Evolutionary conservation across 2,329 filamentous ascomycete species (phyloP), one percentile per base, ranked within the genome.

Genomic region (Chrysosporium queenslandicum): DNA sequence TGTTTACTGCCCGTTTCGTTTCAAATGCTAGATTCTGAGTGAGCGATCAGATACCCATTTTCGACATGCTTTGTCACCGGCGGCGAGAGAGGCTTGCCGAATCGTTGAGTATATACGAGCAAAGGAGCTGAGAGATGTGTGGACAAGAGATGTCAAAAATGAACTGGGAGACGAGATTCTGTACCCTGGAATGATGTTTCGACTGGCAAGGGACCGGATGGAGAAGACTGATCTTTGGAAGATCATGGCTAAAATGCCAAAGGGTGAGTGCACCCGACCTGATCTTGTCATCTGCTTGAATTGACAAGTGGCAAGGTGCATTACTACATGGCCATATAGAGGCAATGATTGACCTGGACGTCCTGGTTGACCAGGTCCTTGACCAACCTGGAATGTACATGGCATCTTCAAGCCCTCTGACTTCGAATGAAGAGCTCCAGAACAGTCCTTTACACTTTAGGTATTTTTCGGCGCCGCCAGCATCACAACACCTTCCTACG

Each of bases 151-250:
- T 45, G 86, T 91, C 61, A 82, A 90, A 62, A 27, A 11, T 14
- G 76, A 76, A 41, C 72, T 88, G 2, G 82, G 83, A 2, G 77
- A 79, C 57, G 77, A 80, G 55, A 80, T 81, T 58, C 73, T 91
- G 49, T 87, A 85, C 64, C 87, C 88, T 0, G 89, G 90, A 9
- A 94, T 94, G 84, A 92, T 94, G 86, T 95, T 95, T 69, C 83
- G 80, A 32, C 76, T 91, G 36, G 88, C 87, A 60, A 91, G 88
- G 67, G 79, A 83, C 20, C 80, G 81, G 34, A 92, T 95, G 81
- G 87, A 94, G 68, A 76, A 76, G 60, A 94, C 87, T 14, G 82
- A 83, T 63, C 75, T 96, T 23, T 97, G 88, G 88, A 78, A 82
- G 59, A 92, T 96, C 59, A 78, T 96, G n/a, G 79, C 83, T 54